Conservation (phyloP, 2,329 filamentous ascomycete genomes). For the Curvularia verruculosa region DNA sequence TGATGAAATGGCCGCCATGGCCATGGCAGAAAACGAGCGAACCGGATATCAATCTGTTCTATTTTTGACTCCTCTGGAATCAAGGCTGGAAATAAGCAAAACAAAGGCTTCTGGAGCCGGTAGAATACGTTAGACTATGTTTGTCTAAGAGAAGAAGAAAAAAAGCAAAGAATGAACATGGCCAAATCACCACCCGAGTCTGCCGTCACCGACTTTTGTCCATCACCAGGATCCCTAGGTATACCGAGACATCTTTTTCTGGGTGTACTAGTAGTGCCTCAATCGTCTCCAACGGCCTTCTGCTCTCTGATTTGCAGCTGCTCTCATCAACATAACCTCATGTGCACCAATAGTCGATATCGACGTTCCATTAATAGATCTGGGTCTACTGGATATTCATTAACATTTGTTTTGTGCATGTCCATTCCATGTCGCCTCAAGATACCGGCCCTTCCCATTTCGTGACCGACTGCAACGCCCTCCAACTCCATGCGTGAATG, state of each 20-base stretch:
- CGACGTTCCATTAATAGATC: background rate
- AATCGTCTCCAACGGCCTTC: background rate
- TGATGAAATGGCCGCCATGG: background rate
- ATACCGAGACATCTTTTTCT: background rate
- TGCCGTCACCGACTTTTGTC: slow-evolving; percentile 4
- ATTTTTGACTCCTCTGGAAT: background rate
- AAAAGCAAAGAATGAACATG: background rate
- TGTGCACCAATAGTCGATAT: background rate
- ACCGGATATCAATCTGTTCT: background rate
- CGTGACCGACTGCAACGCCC: background rate
- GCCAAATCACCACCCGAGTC: background rate
- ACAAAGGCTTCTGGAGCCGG: background rate
- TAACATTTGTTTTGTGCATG: slow-evolving; percentile 1
- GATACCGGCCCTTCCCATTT: background rate
- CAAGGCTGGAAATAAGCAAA: background rate
- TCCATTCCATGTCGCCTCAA: background rate
- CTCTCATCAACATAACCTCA: background rate
- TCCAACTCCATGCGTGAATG: background rate
- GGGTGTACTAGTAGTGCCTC: background rate
- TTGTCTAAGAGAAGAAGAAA: background rate
- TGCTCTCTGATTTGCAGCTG: background rate
- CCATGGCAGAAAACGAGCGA: background rate
- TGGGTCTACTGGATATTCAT: background rate
- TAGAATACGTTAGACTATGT: too few relatives aligned
- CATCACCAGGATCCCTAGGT: background rate